Percentiles rank a stretch among this genome's conserved stretches.
phyloP scores from a whole-genome alignment of 164 flowering plant genomes.

The Warburgia ugandensis region DNA sequence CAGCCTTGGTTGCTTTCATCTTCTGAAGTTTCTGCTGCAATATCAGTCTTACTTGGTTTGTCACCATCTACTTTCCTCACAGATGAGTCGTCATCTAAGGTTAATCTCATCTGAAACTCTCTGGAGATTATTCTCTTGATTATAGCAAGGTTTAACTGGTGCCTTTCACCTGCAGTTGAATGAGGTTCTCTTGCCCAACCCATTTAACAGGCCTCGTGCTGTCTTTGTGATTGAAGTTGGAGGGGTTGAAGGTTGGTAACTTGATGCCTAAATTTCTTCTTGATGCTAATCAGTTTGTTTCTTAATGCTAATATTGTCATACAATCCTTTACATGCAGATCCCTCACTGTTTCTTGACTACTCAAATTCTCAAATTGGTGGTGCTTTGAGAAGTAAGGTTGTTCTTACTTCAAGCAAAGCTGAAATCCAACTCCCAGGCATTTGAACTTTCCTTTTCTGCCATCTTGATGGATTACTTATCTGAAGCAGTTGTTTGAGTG shows the following conservation, averaged over 20 bases:
- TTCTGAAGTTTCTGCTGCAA: conserved; percentile 70
- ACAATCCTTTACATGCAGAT: conserved; percentile 29
- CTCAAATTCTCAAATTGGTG: conserved; percentile 18
- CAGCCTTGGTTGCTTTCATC: conserved; percentile 48
- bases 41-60: conserved; percentile 82
- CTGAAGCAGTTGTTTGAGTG: not conserved
- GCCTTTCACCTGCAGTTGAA: conserved; percentile 51
- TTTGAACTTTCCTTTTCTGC: not conserved
- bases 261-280: conserved; percentile 2
- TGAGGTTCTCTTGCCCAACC: conserved; percentile 73
- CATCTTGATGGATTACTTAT: not conserved
- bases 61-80: conserved; percentile 71
- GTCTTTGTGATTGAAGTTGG: conserved; percentile 59
- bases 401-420: conserved; percentile 30
- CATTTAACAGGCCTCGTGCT: conserved; percentile 82
- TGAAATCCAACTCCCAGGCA: conserved; percentile 71
- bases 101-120: not conserved
- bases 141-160: not conserved
- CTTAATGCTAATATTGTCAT: no score
- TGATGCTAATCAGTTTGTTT: no score
- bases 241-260: conserved; percentile 52
- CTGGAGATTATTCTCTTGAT: not conserved
- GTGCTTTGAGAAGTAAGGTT: conserved; percentile 32
- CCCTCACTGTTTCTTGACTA: conserved; percentile 14
- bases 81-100: conserved; percentile 22